phyloP scores from a whole-genome alignment of 495 filamentous ascomycete species.

The Lasiosphaeris hirsuta region DNA sequence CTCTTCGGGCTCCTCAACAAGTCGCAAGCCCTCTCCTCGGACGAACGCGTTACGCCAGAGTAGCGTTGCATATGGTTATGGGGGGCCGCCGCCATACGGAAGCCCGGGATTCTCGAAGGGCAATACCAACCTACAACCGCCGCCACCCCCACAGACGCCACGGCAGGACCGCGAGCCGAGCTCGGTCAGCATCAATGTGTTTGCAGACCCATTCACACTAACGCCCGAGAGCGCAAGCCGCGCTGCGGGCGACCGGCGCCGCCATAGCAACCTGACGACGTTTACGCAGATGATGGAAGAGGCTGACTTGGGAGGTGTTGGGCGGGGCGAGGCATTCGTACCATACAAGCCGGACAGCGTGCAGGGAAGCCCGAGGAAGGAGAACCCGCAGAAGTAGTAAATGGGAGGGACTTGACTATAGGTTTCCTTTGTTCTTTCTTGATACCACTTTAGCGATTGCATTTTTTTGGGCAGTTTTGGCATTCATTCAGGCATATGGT shows the following conservation, averaged over 20 bases:
- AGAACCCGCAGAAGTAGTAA: too few species aligned
- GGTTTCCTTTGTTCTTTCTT: too few species aligned
- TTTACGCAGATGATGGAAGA: constrained; percentile 64
- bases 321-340: constrained; percentile 40
- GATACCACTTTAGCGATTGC: too few species aligned
- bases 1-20: neutral
- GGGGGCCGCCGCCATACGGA: constrained; percentile 11
- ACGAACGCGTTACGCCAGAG: constrained; percentile 7
- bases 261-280: constrained; percentile 48
- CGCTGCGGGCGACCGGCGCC: constrained; percentile 3
- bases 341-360: constrained; percentile 13
- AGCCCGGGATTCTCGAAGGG: constrained; percentile 2
- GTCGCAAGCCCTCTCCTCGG: neutral
- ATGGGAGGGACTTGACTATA: too few species aligned
- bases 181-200: constrained; percentile 65
- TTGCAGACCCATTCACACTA: constrained; percentile 56
- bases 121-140: constrained; percentile 1
- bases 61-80: constrained; percentile 21
- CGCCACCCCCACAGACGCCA: constrained; percentile 25
- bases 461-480: too few species aligned
- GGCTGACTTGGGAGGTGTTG: constrained; percentile 46
- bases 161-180: constrained; percentile 49
- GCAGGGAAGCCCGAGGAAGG: neutral
- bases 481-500: too few species aligned
- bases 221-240: constrained; percentile 22